These are phyloP conservation scores for Gryganskiella cystojenkinii DNA, from an alignment of 192 early-diverging fungal species.

Conservation along the genomic window DNA sequence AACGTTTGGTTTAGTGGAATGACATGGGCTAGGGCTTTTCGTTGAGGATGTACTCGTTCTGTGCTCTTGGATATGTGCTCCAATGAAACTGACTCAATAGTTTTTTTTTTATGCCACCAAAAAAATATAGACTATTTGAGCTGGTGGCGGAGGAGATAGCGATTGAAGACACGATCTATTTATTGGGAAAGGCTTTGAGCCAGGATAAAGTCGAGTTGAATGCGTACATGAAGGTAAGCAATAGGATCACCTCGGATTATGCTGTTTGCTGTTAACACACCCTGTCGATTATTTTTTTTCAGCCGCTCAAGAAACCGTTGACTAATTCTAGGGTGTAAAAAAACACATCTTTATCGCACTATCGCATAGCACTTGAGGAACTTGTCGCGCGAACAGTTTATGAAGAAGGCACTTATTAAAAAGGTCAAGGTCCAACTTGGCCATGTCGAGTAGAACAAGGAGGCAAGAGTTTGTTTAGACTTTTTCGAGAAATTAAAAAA, in stretches of 20 bases:
- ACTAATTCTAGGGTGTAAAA: no score
- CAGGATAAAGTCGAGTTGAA: slow-evolving; percentile 76
- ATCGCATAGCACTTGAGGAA: slow-evolving; percentile 71
- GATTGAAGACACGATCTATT: slow-evolving; percentile 89
- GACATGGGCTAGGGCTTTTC: no score
- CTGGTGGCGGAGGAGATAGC: slow-evolving; percentile 91
- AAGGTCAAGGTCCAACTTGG: slow-evolving; percentile 68
- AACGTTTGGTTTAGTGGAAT: no score
- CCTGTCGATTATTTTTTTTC: no score
- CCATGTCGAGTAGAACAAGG: slow-evolving; percentile 19
- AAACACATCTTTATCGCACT: background rate
- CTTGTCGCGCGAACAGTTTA: slow-evolving; percentile 89
- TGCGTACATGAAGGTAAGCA: slow-evolving; percentile 79
- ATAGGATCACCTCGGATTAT: background rate
- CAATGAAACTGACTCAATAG: no score
- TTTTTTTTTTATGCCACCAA: no score
- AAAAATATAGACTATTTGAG: slow-evolving; percentile 90
- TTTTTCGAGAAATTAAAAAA: slow-evolving; percentile 9
- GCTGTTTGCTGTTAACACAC: no score
- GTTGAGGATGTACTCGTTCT: no score
- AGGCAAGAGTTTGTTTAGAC: background rate
- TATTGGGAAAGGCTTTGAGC: slow-evolving; percentile 81
- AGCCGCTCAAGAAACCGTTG: no score
- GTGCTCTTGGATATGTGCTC: slow-evolving; percentile 46
- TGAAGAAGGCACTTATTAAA: slow-evolving; percentile 82